A percentile compares a stretch with the other conserved stretches of the same genome.
These are phyloP conservation scores for Jaltomata sinuosa DNA, from an alignment of 257 asterid species.

Conservation along the genomic window DNA sequence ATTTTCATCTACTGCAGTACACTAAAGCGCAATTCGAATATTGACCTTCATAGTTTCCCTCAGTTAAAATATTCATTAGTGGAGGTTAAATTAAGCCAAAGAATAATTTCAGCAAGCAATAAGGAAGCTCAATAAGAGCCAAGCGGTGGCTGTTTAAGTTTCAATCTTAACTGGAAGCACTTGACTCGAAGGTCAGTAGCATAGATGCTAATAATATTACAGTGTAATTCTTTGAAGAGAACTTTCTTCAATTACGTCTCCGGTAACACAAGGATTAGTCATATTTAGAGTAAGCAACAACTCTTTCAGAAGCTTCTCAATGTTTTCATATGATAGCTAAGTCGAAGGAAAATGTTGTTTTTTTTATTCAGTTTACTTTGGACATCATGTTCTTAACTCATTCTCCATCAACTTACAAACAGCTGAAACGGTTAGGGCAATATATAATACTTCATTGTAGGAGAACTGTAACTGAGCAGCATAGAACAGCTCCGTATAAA, in stretches of 20 bases:
- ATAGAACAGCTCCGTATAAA: neutral
- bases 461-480: neutral
- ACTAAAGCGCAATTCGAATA: neutral
- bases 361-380: neutral
- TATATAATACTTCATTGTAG: neutral
- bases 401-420: neutral
- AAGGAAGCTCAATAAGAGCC: neutral
- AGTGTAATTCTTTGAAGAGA: neutral
- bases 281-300: neutral
- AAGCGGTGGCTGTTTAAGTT: neutral
- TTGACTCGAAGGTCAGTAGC: neutral
- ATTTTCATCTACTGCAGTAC: neutral
- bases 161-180: neutral
- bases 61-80: neutral
- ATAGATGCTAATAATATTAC: neutral
- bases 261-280: neutral
- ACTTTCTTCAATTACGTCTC: neutral
- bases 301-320: neutral
- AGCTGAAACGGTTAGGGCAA: neutral
- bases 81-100: neutral
- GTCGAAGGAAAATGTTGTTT: neutral
- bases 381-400: neutral
- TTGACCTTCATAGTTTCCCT: neutral
- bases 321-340: neutral
- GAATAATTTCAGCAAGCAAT: neutral